Evolutionary conservation across 2,329 filamentous ascomycete species (phyloP).

Genomic region (Conoideocrella luteorostrata): DNA sequence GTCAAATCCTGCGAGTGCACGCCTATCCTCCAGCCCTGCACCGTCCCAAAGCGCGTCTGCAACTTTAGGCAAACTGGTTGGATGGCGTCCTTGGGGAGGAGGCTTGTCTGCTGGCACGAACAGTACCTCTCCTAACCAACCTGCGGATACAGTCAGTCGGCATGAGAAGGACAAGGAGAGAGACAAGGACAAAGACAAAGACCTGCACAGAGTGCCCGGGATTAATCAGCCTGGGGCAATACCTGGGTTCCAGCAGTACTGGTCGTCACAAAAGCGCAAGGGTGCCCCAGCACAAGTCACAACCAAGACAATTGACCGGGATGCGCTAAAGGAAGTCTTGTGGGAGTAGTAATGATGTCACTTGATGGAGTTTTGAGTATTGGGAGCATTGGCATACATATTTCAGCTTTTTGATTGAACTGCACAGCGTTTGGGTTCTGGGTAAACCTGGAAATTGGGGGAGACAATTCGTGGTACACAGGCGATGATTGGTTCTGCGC

Average conservation of each 20-base stretch:
- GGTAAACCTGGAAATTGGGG: too few relatives aligned
- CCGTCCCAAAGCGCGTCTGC: constrained; percentile 17
- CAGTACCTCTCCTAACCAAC: constrained; percentile 9
- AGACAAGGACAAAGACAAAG: constrained; percentile 26
- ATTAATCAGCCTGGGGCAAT: constrained; percentile 76
- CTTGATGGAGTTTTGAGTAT: neutral
- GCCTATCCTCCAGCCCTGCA: constrained; percentile 20
- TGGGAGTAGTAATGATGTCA: constrained; percentile 15
- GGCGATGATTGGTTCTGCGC: too few relatives aligned
- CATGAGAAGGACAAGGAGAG: constrained; percentile 5
- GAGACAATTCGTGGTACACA: too few relatives aligned
- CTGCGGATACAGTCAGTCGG: neutral
- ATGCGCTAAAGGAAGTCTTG: constrained; percentile 55
- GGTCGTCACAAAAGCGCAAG: constrained; percentile 43
- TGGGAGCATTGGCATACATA: neutral
- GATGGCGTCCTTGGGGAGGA: constrained; percentile 42
- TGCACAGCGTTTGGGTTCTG: too few relatives aligned
- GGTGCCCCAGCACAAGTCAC: constrained; percentile 50
- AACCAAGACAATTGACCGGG: constrained; percentile 50
- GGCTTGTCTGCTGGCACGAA: constrained; percentile 10
- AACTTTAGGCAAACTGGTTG: constrained; percentile 37
- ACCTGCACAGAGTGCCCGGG: constrained; percentile 52
- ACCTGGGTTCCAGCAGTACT: constrained; percentile 60
- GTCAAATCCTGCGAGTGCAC: constrained; percentile 25
- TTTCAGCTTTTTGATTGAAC: too few relatives aligned